Evolutionary conservation across 2,329 filamentous ascomycete genomes (phyloP).

Genomic region (Fusarium piperis): DNA sequence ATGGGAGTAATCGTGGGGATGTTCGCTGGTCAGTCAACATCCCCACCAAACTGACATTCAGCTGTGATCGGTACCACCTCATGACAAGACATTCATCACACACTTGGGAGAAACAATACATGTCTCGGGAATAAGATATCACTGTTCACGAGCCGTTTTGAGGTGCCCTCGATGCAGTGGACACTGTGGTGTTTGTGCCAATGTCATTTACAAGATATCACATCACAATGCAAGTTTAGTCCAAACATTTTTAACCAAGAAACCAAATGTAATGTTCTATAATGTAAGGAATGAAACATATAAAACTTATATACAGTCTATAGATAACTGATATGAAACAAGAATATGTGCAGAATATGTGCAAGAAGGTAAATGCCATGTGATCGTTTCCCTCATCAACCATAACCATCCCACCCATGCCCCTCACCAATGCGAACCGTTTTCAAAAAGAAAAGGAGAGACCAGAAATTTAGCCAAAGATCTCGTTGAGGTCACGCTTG

Average conservation of each 20-base stretch:
- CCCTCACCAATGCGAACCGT: background rate
- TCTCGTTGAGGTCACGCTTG: conserved; percentile 35
- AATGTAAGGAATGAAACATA: background rate
- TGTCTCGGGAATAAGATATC: background rate
- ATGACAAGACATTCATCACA: too few species aligned
- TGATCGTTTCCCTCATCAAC: background rate
- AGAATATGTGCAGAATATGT: background rate
- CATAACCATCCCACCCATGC: background rate
- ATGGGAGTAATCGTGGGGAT: background rate
- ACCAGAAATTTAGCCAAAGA: background rate
- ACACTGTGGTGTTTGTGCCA: background rate
- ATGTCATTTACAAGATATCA: background rate
- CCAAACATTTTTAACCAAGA: background rate
- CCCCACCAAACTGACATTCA: background rate
- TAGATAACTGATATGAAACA: background rate
- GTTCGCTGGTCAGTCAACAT: background rate
- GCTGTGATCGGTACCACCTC: background rate
- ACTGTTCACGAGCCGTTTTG: background rate
- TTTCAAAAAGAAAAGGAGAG: background rate
- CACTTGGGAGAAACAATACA: background rate
- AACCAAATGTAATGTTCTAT: background rate
- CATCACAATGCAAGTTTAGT: background rate
- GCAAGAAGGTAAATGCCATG: background rate
- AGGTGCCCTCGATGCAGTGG: background rate
- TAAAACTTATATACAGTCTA: background rate